phyloP scores from a whole-genome alignment of 2,329 filamentous ascomycete species.

The Paraphoma chrysanthemicola region DNA sequence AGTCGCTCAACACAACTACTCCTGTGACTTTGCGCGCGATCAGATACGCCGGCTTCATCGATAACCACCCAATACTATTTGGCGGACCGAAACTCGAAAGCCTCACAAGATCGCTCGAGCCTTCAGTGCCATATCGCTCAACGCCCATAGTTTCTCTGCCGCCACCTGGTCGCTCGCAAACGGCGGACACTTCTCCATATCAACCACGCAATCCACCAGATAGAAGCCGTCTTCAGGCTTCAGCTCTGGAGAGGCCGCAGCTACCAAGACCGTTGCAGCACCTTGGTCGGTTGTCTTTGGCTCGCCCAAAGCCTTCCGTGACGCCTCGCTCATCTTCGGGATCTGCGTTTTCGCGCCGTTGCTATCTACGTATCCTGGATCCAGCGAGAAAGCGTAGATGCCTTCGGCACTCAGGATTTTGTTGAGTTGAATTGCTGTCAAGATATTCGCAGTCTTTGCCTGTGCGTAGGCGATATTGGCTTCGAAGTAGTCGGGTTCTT shows the following conservation, averaged over 20 bases:
- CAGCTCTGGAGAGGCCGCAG: slow-evolving; percentile 20
- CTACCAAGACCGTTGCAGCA: slow-evolving; percentile 15
- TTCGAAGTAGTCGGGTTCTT: background rate
- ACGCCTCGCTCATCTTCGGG: background rate
- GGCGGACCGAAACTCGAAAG: no score
- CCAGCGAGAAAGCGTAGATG: slow-evolving; percentile 13
- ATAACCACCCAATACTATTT: no score
- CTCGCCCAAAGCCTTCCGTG: background rate
- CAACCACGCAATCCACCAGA: slow-evolving; percentile 16
- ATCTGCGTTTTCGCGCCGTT: background rate
- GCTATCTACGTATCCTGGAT: slow-evolving; percentile 17
- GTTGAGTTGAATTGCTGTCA: slow-evolving; percentile 11
- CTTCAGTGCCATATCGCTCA: slow-evolving; percentile 21
- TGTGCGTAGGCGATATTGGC: slow-evolving; percentile 19
- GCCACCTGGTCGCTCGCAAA: slow-evolving; percentile 1
- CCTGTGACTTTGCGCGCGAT: no score
- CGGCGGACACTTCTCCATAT: background rate
- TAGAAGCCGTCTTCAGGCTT: background rate
- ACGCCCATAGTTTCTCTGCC: slow-evolving; percentile 26
- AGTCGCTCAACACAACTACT: no score
- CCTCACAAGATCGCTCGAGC: background rate
- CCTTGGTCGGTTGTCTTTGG: slow-evolving; percentile 20
- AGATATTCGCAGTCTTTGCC: slow-evolving; percentile 19
- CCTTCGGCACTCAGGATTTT: background rate
- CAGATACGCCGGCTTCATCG: no score